phyloP scores from a whole-genome alignment of 1,284 basidiomycete genomes.

The Xerocomus cyaneibrunnescens region DNA sequence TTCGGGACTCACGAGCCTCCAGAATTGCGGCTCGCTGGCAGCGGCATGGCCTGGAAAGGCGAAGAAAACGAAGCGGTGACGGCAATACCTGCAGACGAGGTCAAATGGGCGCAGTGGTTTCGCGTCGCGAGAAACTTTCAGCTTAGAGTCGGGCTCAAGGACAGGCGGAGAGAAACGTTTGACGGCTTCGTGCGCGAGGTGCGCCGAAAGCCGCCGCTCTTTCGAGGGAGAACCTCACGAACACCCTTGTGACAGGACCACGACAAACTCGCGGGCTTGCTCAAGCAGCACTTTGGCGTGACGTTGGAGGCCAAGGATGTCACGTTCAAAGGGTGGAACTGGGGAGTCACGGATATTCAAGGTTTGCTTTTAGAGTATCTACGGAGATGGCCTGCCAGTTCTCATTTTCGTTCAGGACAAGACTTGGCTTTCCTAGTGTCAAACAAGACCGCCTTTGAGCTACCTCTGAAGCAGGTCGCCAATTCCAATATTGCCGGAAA shows the following conservation, averaged over 20 bases:
- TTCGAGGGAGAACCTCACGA: constrained; percentile 3
- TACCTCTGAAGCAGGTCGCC: constrained; percentile 85
- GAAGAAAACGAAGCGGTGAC: constrained; percentile 63
- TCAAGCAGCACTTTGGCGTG: constrained; percentile 86
- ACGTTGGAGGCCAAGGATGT: constrained; percentile 86
- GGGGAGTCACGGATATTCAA: constrained; percentile 95
- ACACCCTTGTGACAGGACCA: constrained; percentile 60
- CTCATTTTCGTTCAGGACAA: constrained; percentile 54
- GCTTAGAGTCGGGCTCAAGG: constrained; percentile 79
- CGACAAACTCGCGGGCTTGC: constrained; percentile 70
- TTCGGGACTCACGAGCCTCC: constrained; percentile 8
- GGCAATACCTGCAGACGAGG: constrained; percentile 70
- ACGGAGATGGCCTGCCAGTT: not conserved
- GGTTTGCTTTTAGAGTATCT: constrained; percentile 47
- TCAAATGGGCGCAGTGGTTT: constrained; percentile 89
- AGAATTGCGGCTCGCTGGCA: constrained; percentile 88
- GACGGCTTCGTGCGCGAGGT: constrained; percentile 95
- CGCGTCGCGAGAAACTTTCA: constrained; percentile 93
- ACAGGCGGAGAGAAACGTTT: constrained; percentile 79
- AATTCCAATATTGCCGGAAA: constrained; percentile 98
- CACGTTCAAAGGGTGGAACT: constrained; percentile 97
- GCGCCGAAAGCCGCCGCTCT: constrained; percentile 10
- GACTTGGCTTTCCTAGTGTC: constrained; percentile 91
- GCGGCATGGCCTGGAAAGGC: constrained; percentile 92
- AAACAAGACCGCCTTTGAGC: constrained; percentile 89